phyloP scores from a whole-genome alignment of 2,329 filamentous ascomycete species.

The Talaromyces islandicus region DNA sequence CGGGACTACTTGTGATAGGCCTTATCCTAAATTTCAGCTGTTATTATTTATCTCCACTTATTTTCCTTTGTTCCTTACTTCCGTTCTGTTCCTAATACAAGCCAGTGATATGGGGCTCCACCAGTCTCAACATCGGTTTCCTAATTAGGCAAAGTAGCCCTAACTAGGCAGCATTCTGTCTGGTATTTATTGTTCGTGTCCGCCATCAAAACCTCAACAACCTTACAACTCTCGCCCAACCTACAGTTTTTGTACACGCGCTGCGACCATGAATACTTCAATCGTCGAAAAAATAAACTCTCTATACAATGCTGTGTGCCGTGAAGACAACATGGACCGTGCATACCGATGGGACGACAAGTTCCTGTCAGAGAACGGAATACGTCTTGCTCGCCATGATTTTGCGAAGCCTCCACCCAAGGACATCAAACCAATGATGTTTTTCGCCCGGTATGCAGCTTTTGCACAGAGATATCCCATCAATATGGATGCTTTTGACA shows the following conservation, averaged over 20 bases:
- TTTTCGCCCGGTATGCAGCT: not conserved
- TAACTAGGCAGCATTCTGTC: not conserved
- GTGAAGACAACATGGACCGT: not conserved
- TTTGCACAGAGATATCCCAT: not conserved
- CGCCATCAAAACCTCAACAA: not conserved
- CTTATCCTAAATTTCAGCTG: no score
- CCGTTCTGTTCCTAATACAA: not conserved
- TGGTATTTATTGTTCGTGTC: not conserved
- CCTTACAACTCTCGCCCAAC: not conserved
- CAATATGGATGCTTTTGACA: not conserved
- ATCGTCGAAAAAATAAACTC: not conserved
- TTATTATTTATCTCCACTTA: not conserved
- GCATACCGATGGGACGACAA: not conserved
- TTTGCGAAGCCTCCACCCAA: not conserved
- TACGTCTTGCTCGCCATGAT: not conserved
- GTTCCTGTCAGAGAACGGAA: not conserved
- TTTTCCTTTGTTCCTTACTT: not conserved
- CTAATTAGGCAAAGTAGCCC: not conserved
- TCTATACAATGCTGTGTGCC: not conserved
- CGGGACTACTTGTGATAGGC: no score
- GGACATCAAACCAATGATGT: not conserved
- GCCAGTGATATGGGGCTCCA: no score
- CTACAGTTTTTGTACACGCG: not conserved
- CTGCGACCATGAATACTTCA: not conserved
- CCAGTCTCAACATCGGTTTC: not conserved